Base-by-base conservation (phyloP, 2,329 filamentous ascomycete species). In the Xylaria sp. region DNA sequence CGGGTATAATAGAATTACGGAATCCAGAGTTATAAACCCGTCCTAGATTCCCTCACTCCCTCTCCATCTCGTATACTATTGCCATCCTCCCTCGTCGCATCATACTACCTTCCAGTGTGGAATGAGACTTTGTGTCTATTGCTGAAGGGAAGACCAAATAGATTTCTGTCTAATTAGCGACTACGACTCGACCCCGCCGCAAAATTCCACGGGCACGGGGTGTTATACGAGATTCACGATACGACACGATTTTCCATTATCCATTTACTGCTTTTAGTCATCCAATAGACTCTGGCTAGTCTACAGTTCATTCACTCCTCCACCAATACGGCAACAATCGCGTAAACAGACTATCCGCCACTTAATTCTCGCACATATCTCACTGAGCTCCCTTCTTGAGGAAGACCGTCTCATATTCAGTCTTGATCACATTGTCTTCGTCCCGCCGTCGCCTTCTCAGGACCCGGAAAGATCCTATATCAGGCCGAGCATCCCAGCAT, bases 211-310 rank as follows among this genome's bases (percentile, higher is more conserved):
- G 54, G 62, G 61, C 63, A 68, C n/a, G n/a, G n/a, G n/a, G n/a
- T n/a, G n/a, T n/a, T n/a, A 71, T 68, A 72, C 70, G 70, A 72
- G 57, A 17, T 67, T 64, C 58, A 60, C 61, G 58, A 62, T 63
- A 67, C 69, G 63, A 70, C 63, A 66, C 66, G 64, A 66, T 64
- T 70, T 67, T 65, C 27, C 49, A 40, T 49, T 51, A 15, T 53
- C 29, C 58, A 58, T 63, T 58, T n/a, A n/a, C 54, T 58, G 35
- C 48, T 48, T 54, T 49, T 47, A 49, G 52, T 58, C 21, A 23
- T 48, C 59, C 67, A 48, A 51, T 68, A 71, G 70, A 69, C 70
- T 72, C 71, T 58, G 71, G 70, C 67, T 67, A 72, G 70, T 72
- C 69, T 72, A 66, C 64, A 40, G 62, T 62, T 63, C 56, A 53